Evolutionary conservation across 164 flowering plant species (phyloP).

Genomic region (Nelumbo lutea): DNA sequence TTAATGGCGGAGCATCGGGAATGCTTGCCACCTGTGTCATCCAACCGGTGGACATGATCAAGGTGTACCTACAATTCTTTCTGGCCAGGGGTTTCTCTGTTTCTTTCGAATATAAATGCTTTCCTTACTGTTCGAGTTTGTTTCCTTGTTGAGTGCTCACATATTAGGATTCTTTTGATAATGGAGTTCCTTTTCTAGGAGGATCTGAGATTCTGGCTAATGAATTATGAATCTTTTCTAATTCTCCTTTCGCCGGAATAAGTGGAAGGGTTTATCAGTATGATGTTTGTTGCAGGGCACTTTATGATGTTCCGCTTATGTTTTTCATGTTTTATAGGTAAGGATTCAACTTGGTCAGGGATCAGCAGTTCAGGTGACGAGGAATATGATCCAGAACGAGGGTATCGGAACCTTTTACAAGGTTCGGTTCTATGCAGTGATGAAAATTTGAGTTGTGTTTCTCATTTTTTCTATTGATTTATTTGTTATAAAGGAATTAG

Average conservation of each 20-base stretch:
- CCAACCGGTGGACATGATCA: slow-evolving; percentile 75
- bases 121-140: neutral
- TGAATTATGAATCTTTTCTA: neutral
- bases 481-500: neutral
- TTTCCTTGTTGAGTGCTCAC: neutral
- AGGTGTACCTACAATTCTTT: slow-evolving; percentile 27
- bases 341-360: slow-evolving; percentile 98
- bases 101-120: neutral
- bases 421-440: slow-evolving; percentile 31
- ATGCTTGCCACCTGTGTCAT: slow-evolving; percentile 79
- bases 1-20: slow-evolving; percentile 68
- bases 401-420: slow-evolving; percentile 88
- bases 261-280: neutral
- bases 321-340: slow-evolving; percentile 44
- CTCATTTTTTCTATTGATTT: neutral
- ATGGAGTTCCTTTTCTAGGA: neutral
- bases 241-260: neutral
- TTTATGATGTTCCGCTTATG: neutral
- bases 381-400: slow-evolving; percentile 76
- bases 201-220: neutral
- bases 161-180: neutral
- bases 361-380: slow-evolving; percentile 68
- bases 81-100: neutral
- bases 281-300: neutral
- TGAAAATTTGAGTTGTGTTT: neutral